Conservation (phyloP, 768 basidiomycete genomes). For the Podaxis sp. region DNA sequence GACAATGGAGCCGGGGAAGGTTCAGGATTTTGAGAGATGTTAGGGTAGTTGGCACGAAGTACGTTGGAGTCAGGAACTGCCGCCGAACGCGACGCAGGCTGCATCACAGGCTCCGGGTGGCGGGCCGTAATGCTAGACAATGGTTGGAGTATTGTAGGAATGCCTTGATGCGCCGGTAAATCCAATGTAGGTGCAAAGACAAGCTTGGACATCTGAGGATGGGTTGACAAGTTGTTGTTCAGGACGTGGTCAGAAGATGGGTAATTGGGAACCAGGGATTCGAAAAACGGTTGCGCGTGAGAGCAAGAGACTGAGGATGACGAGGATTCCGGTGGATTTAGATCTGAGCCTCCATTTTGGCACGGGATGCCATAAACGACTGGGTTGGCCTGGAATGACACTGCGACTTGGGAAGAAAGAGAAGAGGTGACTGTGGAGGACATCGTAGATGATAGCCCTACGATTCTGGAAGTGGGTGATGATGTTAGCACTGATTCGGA, state of each 20-base stretch:
- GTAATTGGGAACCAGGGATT: slow-evolving; percentile 57
- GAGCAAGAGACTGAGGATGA: slow-evolving; percentile 34
- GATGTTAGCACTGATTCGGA: slow-evolving; percentile 51
- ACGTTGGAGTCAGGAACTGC: slow-evolving; percentile 43
- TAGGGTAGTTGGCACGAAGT: slow-evolving; percentile 63
- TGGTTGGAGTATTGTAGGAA: slow-evolving; percentile 69
- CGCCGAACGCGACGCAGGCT: slow-evolving; percentile 30
- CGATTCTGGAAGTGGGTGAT: slow-evolving; percentile 50
- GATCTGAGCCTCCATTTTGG: slow-evolving; percentile 46
- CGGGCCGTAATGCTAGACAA: slow-evolving; percentile 60
- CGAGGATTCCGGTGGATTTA: slow-evolving; percentile 50
- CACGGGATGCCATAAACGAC: slow-evolving; percentile 27
- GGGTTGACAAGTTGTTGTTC: slow-evolving; percentile 43
- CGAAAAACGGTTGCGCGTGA: slow-evolving; percentile 43
- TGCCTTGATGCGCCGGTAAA: slow-evolving; percentile 76
- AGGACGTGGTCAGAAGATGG: slow-evolving; percentile 54
- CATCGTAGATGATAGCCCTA: slow-evolving; percentile 50
- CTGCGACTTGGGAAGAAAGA: slow-evolving; percentile 41
- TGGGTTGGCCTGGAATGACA: slow-evolving; percentile 43
- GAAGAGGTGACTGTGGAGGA: slow-evolving; percentile 37
- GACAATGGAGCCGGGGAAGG: slow-evolving; percentile 35
- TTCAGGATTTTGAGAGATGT: slow-evolving; percentile 52
- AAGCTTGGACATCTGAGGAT: slow-evolving; percentile 67
- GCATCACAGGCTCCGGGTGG: slow-evolving; percentile 41
- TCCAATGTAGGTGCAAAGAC: slow-evolving; percentile 67